These are phyloP conservation scores for Aspergillus sparsus DNA, from an alignment of 495 filamentous ascomycete genomes.

Conservation along the genomic window DNA sequence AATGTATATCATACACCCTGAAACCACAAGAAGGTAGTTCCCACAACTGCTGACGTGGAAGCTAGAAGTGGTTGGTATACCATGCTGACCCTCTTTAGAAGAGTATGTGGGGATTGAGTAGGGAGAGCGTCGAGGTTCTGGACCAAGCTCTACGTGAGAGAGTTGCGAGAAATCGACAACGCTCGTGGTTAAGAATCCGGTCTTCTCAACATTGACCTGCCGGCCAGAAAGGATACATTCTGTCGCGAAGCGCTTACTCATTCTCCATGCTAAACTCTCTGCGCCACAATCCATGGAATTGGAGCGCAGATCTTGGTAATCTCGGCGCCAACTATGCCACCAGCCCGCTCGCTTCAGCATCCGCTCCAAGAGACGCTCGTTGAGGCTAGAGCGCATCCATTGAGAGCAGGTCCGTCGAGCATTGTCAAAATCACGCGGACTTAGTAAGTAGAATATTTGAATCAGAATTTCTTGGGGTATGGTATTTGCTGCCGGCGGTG, in stretches of 20 bases:
- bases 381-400: slow-evolving; percentile 67
- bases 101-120: slow-evolving; percentile 15
- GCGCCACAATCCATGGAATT: slow-evolving; percentile 17
- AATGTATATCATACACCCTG: slow-evolving; percentile 61
- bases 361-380: slow-evolving; percentile 48
- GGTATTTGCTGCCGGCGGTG: slow-evolving; percentile 35
- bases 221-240: slow-evolving; percentile 61
- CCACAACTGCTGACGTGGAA: slow-evolving; percentile 63
- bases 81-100: slow-evolving; percentile 23
- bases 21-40: slow-evolving; percentile 57
- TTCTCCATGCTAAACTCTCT: slow-evolving; percentile 51
- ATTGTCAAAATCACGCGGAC: slow-evolving; percentile 64
- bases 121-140: neutral
- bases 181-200: slow-evolving; percentile 29
- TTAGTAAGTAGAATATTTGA: slow-evolving; percentile 56
- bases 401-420: slow-evolving; percentile 64
- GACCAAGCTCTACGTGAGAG: slow-evolving; percentile 11
- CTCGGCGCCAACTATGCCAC: slow-evolving; percentile 50
- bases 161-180: slow-evolving; percentile 39
- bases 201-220: slow-evolving; percentile 45
- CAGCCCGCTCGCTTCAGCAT: slow-evolving; percentile 63
- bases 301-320: slow-evolving; percentile 32
- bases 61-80: slow-evolving; percentile 21
- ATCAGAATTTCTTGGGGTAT: slow-evolving; percentile 65
- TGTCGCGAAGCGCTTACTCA: slow-evolving; percentile 61